phyloP scores from a whole-genome alignment of 306 rosid species.

The Trifolium dubium region DNA sequence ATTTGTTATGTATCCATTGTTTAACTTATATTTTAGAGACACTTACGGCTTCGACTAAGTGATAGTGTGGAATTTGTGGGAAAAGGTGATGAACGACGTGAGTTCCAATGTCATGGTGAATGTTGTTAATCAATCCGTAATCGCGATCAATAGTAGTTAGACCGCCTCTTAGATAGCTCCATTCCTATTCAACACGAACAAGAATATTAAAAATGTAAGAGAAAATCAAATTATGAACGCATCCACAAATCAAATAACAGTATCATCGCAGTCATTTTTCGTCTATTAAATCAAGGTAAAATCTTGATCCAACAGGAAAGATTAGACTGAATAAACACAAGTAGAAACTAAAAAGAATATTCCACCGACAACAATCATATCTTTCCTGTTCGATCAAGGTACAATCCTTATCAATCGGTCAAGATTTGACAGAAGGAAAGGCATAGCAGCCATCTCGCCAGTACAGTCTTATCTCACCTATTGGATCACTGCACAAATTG shows the following conservation, averaged over 20 bases:
- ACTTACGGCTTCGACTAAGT: conserved; percentile 90
- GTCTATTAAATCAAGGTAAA: neutral
- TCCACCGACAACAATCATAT: neutral
- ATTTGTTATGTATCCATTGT: neutral
- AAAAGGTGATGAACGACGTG: conserved; percentile 83
- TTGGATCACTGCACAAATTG: neutral
- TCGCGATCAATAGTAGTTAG: conserved; percentile 88
- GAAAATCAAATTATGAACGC: too few relatives aligned
- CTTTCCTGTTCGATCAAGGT: neutral
- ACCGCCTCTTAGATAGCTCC: conserved; percentile 84
- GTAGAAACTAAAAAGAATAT: neutral
- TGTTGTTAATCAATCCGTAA: conserved; percentile 83
- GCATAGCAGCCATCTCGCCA: neutral
- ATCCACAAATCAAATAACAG: neutral
- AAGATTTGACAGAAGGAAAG: neutral
- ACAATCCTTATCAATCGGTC: neutral
- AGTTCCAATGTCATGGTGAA: conserved; percentile 83
- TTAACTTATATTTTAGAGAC: neutral
- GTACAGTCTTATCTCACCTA: neutral
- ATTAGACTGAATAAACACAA: neutral
- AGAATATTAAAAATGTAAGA: neutral
- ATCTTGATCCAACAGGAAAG: neutral
- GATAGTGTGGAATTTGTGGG: conserved; percentile 86
- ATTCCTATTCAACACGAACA: conserved; percentile 52
- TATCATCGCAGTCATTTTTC: neutral